Conservation (phyloP, 1,284 basidiomycete species). For the Trichosporon coremiiforme region DNA sequence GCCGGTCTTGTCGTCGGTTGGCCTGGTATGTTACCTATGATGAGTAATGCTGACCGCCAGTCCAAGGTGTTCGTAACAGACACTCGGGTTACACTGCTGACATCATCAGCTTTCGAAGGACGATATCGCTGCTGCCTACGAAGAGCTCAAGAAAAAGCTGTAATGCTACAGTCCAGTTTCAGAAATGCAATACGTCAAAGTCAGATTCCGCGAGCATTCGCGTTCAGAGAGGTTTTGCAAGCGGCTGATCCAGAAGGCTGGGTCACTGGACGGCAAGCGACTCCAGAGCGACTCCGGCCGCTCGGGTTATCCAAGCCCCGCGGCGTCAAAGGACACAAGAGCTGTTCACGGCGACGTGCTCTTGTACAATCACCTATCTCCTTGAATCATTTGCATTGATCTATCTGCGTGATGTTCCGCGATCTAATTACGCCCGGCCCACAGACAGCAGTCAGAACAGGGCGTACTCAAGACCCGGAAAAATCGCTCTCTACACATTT, state of each 20-base stretch:
- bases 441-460: constrained; percentile 36
- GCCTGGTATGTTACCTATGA: constrained; percentile 59
- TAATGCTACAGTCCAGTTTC: background rate
- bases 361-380: too few species aligned
- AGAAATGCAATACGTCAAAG: background rate
- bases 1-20: constrained; percentile 76
- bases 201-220: too few species aligned
- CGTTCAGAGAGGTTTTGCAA: too few species aligned
- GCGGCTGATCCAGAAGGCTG: too few species aligned
- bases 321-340: too few species aligned
- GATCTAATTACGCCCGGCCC: constrained; percentile 53
- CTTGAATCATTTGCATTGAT: too few species aligned
- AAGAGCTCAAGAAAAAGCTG: constrained; percentile 29
- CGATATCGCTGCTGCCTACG: constrained; percentile 24
- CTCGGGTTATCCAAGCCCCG: too few species aligned
- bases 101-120: constrained; percentile 24
- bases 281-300: too few species aligned
- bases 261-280: too few species aligned
- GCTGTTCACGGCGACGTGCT: too few species aligned
- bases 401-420: constrained; percentile 35
- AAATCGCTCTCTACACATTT: constrained; percentile 32
- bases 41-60: background rate
- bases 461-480: constrained; percentile 53
- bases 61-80: background rate
- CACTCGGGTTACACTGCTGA: background rate